Evolutionary conservation across 192 early-diverging fungal species (phyloP).

Genomic region (Jimgerdemannia lactiflua): DNA sequence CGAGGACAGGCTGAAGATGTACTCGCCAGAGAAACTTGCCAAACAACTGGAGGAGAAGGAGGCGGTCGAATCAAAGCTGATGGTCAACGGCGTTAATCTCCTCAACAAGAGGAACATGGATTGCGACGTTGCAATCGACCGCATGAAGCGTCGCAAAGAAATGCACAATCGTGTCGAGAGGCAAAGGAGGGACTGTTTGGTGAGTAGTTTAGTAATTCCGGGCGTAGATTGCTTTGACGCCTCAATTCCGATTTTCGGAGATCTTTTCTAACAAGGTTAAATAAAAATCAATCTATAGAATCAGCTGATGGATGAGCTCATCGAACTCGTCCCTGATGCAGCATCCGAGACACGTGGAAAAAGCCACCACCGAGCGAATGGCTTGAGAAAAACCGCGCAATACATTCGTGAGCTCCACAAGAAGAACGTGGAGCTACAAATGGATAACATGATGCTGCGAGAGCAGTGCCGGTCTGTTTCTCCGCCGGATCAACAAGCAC

Average conservation of each 20-base stretch:
- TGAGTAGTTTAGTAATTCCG: conserved; percentile 5
- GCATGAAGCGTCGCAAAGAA: conserved; percentile 64
- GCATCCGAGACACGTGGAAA: conserved; percentile 28
- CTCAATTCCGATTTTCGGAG: neutral
- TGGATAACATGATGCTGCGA: neutral
- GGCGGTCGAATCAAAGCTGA: conserved; percentile 10
- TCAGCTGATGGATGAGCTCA: conserved; percentile 41
- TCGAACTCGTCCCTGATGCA: conserved; percentile 31
- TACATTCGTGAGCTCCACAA: conserved; percentile 62
- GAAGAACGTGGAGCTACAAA: conserved; percentile 43
- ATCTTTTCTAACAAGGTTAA: neutral
- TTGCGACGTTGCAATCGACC: conserved; percentile 62
- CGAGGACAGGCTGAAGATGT: conserved; percentile 25
- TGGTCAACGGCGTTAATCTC: conserved; percentile 70
- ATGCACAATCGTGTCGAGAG: conserved; percentile 75
- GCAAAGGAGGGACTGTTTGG: conserved; percentile 63
- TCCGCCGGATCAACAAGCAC: neutral
- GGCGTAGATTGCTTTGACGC: too few relatives aligned
- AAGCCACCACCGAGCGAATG: conserved; percentile 39
- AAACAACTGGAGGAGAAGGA: conserved; percentile 6
- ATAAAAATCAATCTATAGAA: conserved; percentile 4
- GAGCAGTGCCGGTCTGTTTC: neutral
- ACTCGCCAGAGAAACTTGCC: conserved; percentile 18
- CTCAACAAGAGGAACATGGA: conserved; percentile 69
- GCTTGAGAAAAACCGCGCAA: conserved; percentile 34